Evolutionary conservation across 163 green algal genomes (phyloP), one percentile per base, ranked within the genome.

Genomic region (Volvox carteri): DNA sequence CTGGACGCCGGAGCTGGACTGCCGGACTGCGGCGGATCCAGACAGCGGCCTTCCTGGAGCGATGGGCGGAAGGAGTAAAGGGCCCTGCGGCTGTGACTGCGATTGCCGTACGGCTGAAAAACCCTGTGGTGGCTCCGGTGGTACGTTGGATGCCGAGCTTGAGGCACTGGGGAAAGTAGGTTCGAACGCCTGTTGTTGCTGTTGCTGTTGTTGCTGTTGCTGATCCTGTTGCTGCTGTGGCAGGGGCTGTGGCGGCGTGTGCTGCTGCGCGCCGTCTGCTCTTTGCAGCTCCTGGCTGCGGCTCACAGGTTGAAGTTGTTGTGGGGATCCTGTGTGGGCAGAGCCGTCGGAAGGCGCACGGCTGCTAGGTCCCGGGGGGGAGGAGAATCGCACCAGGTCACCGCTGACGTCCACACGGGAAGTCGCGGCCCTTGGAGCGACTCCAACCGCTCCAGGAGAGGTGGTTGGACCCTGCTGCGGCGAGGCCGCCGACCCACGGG

Each of bases 371-470:
- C 73, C 73, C 35, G 75, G 75, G 8, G 77, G 52, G 23, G 77
- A 85, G 14, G 52, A 56, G 77, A 73, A 85, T 18, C 77, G 77
- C 7, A 85, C 77, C 77, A 85, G 77, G 50, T 85, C 77, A 39
- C 35, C 54, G 52, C 77, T 73, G 5, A 33, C 9, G 19, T 85
- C 77, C 18, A 85, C 77, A 74, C 1, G 52, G 37, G 21, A 1
- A 16, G 25, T 48, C 30, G 73, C 44, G 5, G 68, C 35, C n/a
- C 62, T 16, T 8, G n/a, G 11, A n/a, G 62, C 58, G n/a, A n/a
- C n/a, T n/a, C n/a, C n/a, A n/a, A n/a, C n/a, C n/a, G n/a, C n/a
- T n/a, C n/a, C n/a, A n/a, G n/a, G n/a, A n/a, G n/a, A n/a, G n/a
- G n/a, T n/a, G n/a, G n/a, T n/a, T n/a, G n/a, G n/a, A n/a, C n/a